These are phyloP conservation scores for Aspergillus phoenicis DNA, from an alignment of 2,329 filamentous ascomycete genomes.

Conservation along the genomic window DNA sequence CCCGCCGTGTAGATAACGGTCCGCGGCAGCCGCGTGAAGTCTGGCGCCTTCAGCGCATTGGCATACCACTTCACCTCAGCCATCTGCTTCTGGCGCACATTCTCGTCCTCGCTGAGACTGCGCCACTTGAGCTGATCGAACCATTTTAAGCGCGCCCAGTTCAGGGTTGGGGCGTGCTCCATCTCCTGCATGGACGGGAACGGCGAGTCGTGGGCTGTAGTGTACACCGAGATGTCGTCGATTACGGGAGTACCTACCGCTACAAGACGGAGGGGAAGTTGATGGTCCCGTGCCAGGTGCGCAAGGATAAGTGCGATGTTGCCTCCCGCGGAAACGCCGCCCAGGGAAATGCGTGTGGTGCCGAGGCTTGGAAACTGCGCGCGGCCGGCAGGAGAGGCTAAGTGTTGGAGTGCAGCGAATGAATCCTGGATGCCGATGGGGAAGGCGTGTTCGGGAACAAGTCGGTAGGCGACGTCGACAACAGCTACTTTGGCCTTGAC, in stretches of 20 bases:
- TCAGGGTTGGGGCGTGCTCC: constrained; percentile 48
- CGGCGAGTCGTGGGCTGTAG: constrained; percentile 41
- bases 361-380: constrained; percentile 43
- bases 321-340: constrained; percentile 48
- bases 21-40: constrained; percentile 38
- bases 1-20: constrained; percentile 50
- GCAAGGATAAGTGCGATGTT: constrained; percentile 31
- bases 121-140: constrained; percentile 42
- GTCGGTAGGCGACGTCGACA: constrained; percentile 56
- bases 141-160: constrained; percentile 49
- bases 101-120: constrained; percentile 24
- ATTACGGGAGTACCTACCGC: constrained; percentile 47
- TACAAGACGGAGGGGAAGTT: constrained; percentile 43
- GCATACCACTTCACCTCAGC: constrained; percentile 33
- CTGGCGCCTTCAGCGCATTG: constrained; percentile 41
- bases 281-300: constrained; percentile 46
- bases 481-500: constrained; percentile 49
- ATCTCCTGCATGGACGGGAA: constrained; percentile 47
- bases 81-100: constrained; percentile 22
- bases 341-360: constrained; percentile 45
- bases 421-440: constrained; percentile 55
- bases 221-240: constrained; percentile 45
- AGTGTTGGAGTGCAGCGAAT: constrained; percentile 50
- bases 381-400: constrained; percentile 39
- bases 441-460: constrained; percentile 54